Percentiles rank a stretch among this genome's conserved stretches.
Conservation (phyloP, 1,139 yeast genomes). For the Lodderomyces orthopsilosis region DNA sequence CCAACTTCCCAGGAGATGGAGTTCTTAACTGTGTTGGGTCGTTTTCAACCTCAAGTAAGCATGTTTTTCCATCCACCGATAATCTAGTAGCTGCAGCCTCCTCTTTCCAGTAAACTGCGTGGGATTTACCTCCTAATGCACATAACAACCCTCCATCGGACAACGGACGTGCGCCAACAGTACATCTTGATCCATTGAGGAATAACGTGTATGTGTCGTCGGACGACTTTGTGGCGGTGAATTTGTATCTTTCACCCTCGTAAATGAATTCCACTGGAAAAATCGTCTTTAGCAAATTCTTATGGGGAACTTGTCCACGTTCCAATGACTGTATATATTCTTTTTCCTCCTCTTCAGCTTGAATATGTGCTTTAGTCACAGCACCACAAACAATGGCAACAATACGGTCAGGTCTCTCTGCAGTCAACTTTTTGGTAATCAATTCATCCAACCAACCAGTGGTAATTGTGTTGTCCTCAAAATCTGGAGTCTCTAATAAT, state of each 20-base stretch:
- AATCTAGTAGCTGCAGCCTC: constrained; percentile 96
- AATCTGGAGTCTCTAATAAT: constrained; percentile 91
- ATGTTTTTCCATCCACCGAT: constrained; percentile 92
- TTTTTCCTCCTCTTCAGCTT: constrained; percentile 65
- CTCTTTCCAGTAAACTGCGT: constrained; percentile 95
- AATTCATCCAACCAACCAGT: constrained; percentile 99
- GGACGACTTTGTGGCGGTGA: constrained; percentile 92
- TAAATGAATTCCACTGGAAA: constrained; percentile 93
- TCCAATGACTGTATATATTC: constrained; percentile 75
- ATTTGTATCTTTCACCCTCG: constrained; percentile 89
- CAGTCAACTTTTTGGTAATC: constrained; percentile 87
- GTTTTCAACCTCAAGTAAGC: constrained; percentile 87
- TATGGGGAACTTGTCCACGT: constrained; percentile 92
- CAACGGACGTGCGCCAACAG: constrained; percentile 79
- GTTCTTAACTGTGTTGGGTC: constrained; percentile 98
- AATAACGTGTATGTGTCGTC: constrained; percentile 81
- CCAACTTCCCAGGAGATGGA: constrained; percentile 98
- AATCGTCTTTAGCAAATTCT: constrained; percentile 75
- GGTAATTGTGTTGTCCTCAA: constrained; percentile 92
- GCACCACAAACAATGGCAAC: constrained; percentile 97
- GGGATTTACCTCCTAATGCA: constrained; percentile 88
- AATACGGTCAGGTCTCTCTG: constrained; percentile 91
- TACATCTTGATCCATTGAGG: constrained; percentile 88
- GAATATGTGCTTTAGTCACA: constrained; percentile 86
- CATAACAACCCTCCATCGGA: constrained; percentile 93